Percentiles rank a stretch among this genome's conserved stretches.
Conservation (phyloP, 768 basidiomycete genomes). For the Termitomyces sp. region DNA sequence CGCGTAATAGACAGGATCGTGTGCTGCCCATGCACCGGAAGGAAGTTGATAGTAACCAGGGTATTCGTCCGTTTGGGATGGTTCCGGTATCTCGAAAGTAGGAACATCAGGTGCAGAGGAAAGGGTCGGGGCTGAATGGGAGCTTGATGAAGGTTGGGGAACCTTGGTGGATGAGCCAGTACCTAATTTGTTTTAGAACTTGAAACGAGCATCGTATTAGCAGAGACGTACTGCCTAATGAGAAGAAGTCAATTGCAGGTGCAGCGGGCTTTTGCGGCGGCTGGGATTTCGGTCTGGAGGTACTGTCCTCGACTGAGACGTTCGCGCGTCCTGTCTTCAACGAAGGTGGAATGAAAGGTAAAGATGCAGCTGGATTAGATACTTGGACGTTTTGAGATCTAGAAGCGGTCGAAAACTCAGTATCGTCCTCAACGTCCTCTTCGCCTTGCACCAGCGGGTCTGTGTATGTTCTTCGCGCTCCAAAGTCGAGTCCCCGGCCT, state of each 20-base stretch:
- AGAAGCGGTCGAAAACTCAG: conserved; percentile 2
- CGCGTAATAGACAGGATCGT: conserved; percentile 69
- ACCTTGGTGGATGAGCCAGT: conserved; percentile 24
- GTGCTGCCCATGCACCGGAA: conserved; percentile 73
- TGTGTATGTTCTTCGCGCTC: conserved; percentile 22
- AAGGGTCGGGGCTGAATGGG: conserved; percentile 22
- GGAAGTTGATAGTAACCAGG: conserved; percentile 87
- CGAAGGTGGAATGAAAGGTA: conserved; percentile 57
- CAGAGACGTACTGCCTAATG: conserved; percentile 43
- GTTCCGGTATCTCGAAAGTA: conserved; percentile 69
- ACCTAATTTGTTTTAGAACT: conserved; percentile 11
- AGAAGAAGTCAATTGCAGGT: conserved; percentile 64
- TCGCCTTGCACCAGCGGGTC: conserved; percentile 5
- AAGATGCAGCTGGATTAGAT: conserved; percentile 24
- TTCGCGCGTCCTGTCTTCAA: conserved; percentile 60
- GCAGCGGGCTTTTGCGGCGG: conserved; percentile 17
- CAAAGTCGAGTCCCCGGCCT: conserved; percentile 63
- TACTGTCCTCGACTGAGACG: conserved; percentile 45
- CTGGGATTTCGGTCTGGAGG: conserved; percentile 4
- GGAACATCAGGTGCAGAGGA: conserved; percentile 71
- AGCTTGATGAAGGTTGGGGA: conserved; percentile 10
- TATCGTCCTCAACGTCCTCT: conserved; percentile 26
- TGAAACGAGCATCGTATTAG: neutral
- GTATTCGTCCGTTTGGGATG: conserved; percentile 71
- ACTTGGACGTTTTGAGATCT: conserved; percentile 9